A percentile compares a stretch with the other conserved stretches of the same genome.
phyloP scores from a whole-genome alignment of 176 grass and related monocot species.

The Urochloa ruziziensis region DNA sequence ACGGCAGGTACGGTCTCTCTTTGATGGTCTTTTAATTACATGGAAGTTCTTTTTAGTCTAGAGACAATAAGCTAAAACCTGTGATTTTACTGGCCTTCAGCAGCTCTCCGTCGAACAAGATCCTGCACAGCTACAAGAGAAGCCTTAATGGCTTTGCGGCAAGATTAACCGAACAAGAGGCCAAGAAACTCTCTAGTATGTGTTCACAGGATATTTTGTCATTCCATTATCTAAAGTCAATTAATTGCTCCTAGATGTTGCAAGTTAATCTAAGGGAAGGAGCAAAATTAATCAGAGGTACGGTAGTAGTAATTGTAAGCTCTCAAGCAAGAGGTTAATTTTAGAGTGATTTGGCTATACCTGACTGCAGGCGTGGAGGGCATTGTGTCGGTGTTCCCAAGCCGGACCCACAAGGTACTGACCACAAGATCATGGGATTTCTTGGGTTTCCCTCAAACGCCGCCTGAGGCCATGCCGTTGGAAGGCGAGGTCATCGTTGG shows the following conservation, averaged over 20 bases:
- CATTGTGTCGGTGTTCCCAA: slow-evolving; percentile 39
- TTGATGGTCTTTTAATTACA: no score
- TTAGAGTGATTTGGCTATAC: no score
- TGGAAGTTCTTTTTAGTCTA: no score
- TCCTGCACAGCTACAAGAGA: slow-evolving; percentile 40
- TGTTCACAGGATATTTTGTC: background rate
- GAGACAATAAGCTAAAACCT: no score
- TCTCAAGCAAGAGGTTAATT: no score
- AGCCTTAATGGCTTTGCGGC: slow-evolving; percentile 49
- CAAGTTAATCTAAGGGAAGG: no score
- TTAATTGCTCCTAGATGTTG: no score
- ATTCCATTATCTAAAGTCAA: no score
- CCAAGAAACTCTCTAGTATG: slow-evolving; percentile 25
- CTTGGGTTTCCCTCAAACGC: slow-evolving; percentile 10
- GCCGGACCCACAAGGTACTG: background rate
- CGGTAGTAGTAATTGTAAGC: no score
- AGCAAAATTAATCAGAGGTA: no score
- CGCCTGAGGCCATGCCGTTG: background rate
- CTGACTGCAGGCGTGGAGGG: slow-evolving; percentile 25
- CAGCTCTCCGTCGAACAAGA: slow-evolving; percentile 32
- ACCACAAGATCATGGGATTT: slow-evolving; percentile 64
- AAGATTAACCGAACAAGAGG: background rate
- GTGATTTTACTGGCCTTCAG: background rate
- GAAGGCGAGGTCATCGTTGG: slow-evolving; percentile 52
- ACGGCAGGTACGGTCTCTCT: no score